phyloP scores from a whole-genome alignment of 805 yeast species.

The Candida chauliodis region DNA sequence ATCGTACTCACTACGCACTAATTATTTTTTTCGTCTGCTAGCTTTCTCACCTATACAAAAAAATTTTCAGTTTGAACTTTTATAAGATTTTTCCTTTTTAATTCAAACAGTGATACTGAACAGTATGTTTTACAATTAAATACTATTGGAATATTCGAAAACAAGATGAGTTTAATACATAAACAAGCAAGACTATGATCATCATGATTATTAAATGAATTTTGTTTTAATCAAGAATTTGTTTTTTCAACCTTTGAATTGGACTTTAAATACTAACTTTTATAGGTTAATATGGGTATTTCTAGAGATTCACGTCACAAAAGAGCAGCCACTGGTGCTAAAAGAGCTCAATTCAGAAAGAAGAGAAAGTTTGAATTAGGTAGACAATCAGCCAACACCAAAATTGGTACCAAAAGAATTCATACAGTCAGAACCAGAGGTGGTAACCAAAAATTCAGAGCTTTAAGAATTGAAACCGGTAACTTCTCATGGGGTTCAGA shows the following conservation, averaged over 20 bases:
- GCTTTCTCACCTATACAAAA: slow-evolving; percentile 7
- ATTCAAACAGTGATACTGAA: slow-evolving; percentile 12
- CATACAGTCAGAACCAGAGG: slow-evolving; percentile 99
- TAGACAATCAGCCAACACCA: slow-evolving; percentile 99
- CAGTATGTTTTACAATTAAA: slow-evolving; percentile 9
- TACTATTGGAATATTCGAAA: neutral
- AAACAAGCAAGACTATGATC: no score
- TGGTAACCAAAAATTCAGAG: slow-evolving; percentile 99
- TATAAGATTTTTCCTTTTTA: slow-evolving; percentile 8
- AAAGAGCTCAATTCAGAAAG: slow-evolving; percentile 99
- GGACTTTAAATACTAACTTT: slow-evolving; percentile 12
- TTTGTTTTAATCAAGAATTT: no score
- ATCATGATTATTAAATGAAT: slow-evolving; percentile 1
- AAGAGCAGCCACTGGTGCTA: slow-evolving; percentile 99
- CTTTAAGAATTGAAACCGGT: slow-evolving; percentile 97
- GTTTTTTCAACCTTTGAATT: no score
- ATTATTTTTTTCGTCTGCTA: neutral
- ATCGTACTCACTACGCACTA: neutral
- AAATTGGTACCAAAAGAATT: slow-evolving; percentile 98
- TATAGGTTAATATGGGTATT: slow-evolving; percentile 83
- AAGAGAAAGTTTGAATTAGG: slow-evolving; percentile 99
- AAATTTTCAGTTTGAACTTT: slow-evolving; percentile 8
- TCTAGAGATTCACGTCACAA: slow-evolving; percentile 99
- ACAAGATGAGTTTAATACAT: neutral
- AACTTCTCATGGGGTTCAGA: slow-evolving; percentile 99